Evolutionary conservation across 2,329 filamentous ascomycete genomes (phyloP).

Genomic region (Xylaria hypoxylon): DNA sequence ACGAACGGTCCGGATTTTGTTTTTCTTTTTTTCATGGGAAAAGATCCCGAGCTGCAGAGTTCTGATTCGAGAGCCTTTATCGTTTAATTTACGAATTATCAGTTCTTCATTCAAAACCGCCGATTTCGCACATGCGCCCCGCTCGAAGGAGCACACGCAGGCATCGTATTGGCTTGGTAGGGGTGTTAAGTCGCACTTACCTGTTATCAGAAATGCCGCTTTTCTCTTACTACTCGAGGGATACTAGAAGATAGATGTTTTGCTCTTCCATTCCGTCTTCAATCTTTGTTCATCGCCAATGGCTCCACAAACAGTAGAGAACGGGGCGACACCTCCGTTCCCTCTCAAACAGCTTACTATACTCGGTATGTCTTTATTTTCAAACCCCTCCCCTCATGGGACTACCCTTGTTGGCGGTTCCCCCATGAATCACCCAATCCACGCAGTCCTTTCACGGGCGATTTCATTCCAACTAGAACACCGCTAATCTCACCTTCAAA

Average conservation of each 20-base stretch:
- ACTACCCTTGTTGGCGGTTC: neutral
- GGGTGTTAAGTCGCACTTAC: constrained; percentile 2
- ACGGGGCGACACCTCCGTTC: constrained; percentile 49
- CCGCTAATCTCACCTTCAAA: constrained; percentile 12
- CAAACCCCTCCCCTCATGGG: neutral
- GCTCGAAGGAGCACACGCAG: constrained; percentile 12
- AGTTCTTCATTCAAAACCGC: neutral
- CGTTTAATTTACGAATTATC: neutral
- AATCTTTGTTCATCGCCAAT: constrained; percentile 17
- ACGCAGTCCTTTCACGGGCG: neutral
- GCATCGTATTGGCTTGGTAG: neutral
- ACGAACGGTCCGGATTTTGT: neutral
- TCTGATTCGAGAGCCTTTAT: no score
- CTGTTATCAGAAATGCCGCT: neutral
- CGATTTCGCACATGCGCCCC: constrained; percentile 30
- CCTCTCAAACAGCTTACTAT: constrained; percentile 59
- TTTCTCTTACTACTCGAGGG: neutral
- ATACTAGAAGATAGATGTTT: constrained; percentile 2
- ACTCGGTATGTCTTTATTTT: constrained; percentile 41
- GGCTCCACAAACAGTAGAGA: constrained; percentile 28
- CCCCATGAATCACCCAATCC: neutral
- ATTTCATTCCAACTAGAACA: neutral
- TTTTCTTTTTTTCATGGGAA: neutral
- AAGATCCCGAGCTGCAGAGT: neutral
- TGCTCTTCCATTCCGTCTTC: constrained; percentile 4